Base-by-base conservation (phyloP, 495 filamentous ascomycete genomes). In the Trichoderma orchidacearum region DNA sequence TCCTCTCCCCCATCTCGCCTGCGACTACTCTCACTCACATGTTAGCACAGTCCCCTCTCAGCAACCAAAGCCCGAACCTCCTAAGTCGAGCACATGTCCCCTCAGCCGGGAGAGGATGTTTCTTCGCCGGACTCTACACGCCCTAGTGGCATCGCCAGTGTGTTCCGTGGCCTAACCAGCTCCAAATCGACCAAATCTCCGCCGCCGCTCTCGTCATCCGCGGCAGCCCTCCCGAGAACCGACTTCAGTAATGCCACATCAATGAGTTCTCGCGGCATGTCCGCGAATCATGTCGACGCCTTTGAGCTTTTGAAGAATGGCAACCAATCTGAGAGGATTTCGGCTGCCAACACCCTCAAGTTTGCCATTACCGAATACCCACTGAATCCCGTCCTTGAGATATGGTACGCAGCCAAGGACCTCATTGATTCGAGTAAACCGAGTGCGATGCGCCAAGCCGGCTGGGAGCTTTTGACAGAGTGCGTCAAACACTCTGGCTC, bases 331-430 rank as follows among this genome's bases (percentile, higher is more conserved):
- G 77, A 80, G 53, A 70, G 82, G 55, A 65, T 83, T 17, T 65
- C 68, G 11, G 82, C 82, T 11, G 81, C 82, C 21, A 78, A 74
- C 59, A 68, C 75, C 12, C 67, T 85, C 41, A 74, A 79, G 17
- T 68, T 66, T 57, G 73, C 74, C 56, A 75, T 85, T 41, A 67
- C 68, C 36, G 75, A 81, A 56, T 83, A 79, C 64, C 78, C 82
- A 5, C 68, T 83, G 13, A 75, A 72, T 60, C 75, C 76, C 23
- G 76, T 80, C 21, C 66, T 75, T 28, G 74, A 75, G 35, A 80
- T 87, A 36, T 89, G 84, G 81, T 71, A 75, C 48, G 76, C 80
- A 23, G 84, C 74, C 12, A 82, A 81, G 63, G 83, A 88, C 61
- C 66, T 88, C 32, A 75, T 85, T 23, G 72, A 81, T 15, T 63